Percentiles rank a stretch among this genome's conserved stretches.
Conservation (phyloP, 345 rosid genomes). For the Lepidium sativum region DNA sequence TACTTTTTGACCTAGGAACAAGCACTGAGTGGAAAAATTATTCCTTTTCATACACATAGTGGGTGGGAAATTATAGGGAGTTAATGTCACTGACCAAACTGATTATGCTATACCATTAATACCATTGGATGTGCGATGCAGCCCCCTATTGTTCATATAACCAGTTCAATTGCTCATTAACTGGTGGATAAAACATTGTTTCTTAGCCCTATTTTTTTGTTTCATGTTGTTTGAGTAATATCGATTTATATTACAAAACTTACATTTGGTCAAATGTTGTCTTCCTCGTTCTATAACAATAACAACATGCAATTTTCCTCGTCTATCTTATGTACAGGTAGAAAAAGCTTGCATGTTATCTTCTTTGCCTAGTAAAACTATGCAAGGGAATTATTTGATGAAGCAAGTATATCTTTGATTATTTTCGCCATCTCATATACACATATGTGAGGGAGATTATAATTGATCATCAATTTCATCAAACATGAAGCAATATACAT, state of each 20-base stretch:
- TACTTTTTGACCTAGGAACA: neutral
- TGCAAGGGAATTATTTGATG: neutral
- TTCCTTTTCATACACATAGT: neutral
- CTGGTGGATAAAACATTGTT: no score
- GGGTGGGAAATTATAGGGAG: neutral
- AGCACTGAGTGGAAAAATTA: neutral
- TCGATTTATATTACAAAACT: no score
- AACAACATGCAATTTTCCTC: no score
- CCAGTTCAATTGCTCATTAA: no score
- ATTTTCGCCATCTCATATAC: neutral
- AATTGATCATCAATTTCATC: neutral
- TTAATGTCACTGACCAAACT: neutral
- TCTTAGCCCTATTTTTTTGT: no score
- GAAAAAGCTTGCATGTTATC: neutral
- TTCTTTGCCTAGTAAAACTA: neutral
- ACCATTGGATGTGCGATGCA: neutral
- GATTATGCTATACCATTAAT: neutral
- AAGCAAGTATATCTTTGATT: neutral
- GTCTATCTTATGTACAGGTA: neutral
- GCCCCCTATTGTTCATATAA: neutral
- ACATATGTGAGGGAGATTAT: neutral
- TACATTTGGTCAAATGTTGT: no score
- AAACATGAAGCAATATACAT: neutral
- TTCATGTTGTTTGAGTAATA: no score
- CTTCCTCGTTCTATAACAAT: no score